Conservation (phyloP, 306 rosid genomes). For the Vicia sativa region DNA sequence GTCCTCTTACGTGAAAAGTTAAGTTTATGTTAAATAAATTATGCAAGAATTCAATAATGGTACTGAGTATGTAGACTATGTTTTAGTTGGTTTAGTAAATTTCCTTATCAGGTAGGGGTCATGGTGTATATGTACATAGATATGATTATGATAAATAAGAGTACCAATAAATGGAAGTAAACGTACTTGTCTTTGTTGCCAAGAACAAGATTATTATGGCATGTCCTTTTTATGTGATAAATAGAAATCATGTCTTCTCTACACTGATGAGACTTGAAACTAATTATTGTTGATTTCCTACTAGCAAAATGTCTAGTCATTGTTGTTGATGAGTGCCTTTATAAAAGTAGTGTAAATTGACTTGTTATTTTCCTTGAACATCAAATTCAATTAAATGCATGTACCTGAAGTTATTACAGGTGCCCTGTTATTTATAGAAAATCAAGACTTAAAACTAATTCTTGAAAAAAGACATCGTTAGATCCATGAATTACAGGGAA, state of each 20-base stretch:
- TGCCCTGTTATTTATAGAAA: neutral
- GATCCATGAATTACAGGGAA: neutral
- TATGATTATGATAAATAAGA: constrained; percentile 15
- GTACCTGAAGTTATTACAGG: neutral
- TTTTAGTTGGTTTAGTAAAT: constrained; percentile 25
- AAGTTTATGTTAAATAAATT: constrained; percentile 32
- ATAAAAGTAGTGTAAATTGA: neutral
- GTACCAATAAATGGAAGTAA: constrained; percentile 34
- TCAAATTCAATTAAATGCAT: neutral
- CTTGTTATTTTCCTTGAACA: neutral
- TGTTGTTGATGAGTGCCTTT: neutral
- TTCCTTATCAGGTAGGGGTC: constrained; percentile 20
- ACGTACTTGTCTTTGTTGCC: constrained; percentile 1
- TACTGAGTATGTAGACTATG: constrained; percentile 4
- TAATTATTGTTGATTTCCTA: no score
- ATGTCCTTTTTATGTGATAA: neutral
- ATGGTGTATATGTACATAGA: constrained; percentile 35
- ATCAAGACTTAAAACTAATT: neutral
- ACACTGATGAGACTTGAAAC: neutral
- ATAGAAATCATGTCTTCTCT: neutral
- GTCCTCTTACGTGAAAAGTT: constrained; percentile 36
- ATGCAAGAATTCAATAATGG: constrained; percentile 24
- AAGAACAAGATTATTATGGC: constrained; percentile 4
- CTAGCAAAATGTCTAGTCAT: neutral
- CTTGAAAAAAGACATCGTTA: neutral